phyloP scores from a whole-genome alignment of 2,329 filamentous ascomycete species.

The Fusarium pseudonygamai region DNA sequence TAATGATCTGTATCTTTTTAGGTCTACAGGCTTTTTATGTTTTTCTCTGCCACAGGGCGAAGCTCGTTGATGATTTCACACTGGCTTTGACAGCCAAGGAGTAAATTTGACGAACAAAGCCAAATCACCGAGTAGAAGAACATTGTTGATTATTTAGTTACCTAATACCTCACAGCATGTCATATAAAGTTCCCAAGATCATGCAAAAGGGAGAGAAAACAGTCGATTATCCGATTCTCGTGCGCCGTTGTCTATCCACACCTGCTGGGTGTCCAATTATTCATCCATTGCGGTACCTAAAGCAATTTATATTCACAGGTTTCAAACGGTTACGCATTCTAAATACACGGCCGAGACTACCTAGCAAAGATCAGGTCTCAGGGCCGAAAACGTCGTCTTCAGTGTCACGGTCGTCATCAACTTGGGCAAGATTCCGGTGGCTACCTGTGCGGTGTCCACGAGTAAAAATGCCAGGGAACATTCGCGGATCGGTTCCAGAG shows the following conservation, averaged over 20 bases:
- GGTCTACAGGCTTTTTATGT: neutral
- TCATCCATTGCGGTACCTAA: neutral
- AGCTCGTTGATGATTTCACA: neutral
- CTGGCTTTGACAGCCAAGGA: neutral
- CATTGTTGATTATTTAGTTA: neutral
- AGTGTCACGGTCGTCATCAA: constrained; percentile 33
- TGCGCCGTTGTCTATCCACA: neutral
- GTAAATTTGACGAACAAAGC: neutral
- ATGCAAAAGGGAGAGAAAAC: neutral
- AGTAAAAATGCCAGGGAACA: constrained; percentile 76
- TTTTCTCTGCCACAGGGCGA: neutral
- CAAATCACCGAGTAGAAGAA: neutral
- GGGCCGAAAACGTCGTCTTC: constrained; percentile 31
- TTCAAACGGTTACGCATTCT: neutral
- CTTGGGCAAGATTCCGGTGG: constrained; percentile 44
- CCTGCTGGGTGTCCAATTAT: neutral
- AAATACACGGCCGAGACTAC: neutral
- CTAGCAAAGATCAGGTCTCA: constrained; percentile 21
- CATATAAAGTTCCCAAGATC: neutral
- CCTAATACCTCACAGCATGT: neutral
- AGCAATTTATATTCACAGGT: neutral
- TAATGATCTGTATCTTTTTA: neutral
- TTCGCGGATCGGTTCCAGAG: constrained; percentile 70
- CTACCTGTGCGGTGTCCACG: constrained; percentile 58
- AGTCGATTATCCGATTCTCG: neutral